These are phyloP conservation scores for Paratinospora sagittata DNA, from an alignment of 164 flowering plant genomes.

Conservation along the genomic window DNA sequence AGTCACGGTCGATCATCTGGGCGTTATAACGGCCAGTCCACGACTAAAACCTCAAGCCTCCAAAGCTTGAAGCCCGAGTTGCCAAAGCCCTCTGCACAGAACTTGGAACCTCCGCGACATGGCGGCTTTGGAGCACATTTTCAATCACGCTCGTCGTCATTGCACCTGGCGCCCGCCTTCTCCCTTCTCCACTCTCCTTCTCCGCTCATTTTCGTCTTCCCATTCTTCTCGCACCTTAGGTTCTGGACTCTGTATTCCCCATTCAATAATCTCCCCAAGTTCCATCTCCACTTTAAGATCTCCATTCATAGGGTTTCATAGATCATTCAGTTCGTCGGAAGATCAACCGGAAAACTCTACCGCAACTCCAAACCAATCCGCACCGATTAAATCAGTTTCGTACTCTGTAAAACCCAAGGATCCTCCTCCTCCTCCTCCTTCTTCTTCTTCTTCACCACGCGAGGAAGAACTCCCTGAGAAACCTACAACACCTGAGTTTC, in stretches of 20 bases:
- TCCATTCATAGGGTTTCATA: conserved; percentile 12
- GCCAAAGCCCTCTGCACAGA: too few relatives aligned
- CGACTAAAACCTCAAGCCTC: too few relatives aligned
- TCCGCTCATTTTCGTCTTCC: conserved; percentile 15
- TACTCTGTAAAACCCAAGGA: conserved; percentile 49
- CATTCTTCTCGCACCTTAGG: conserved; percentile 5
- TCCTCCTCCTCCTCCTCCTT: too few relatives aligned
- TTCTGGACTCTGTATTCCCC: neutral
- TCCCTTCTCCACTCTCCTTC: conserved; percentile 13
- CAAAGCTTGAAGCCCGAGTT: too few relatives aligned
- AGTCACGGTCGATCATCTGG: too few relatives aligned
- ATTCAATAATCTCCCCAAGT: neutral
- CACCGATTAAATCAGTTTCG: conserved; percentile 44
- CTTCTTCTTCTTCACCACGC: conserved; percentile 5
- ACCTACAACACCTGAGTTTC: neutral
- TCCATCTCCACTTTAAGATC: conserved; percentile 5
- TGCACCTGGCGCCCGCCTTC: conserved; percentile 12
- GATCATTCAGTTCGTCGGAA: conserved; percentile 25
- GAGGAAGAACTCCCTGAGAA: conserved; percentile 14
- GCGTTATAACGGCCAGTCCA: too few relatives aligned
- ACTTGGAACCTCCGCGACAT: conserved; percentile 10
- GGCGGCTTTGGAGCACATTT: conserved; percentile 36
- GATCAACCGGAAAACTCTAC: conserved; percentile 5
- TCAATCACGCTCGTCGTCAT: conserved; percentile 43
- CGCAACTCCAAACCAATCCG: conserved; percentile 12